Percentiles rank a stretch among this genome's conserved stretches.
Evolutionary conservation across 129 eudicot genomes (phyloP).

Genomic region (Flaveria robusta): DNA sequence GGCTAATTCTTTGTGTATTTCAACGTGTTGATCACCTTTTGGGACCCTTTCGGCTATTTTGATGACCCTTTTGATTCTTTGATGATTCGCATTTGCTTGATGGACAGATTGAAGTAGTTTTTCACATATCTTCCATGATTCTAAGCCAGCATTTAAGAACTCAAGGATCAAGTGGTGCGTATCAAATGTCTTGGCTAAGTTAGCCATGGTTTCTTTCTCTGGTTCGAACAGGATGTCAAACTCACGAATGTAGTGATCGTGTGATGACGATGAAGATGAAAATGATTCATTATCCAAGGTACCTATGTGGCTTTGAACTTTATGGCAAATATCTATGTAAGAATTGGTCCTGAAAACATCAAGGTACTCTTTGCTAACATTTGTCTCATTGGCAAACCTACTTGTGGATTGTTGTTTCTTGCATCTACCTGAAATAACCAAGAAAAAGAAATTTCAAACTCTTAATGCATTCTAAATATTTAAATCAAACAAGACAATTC

Average conservation of each 20-base stretch:
- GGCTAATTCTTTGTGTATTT: conserved; percentile 36
- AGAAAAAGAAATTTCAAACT: background rate
- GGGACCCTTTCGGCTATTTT: conserved; percentile 27
- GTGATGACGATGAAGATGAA: conserved; percentile 23
- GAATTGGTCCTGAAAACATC: conserved; percentile 75
- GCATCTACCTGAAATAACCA: conserved; percentile 33
- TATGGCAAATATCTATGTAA: conserved; percentile 54
- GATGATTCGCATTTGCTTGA: conserved; percentile 49
- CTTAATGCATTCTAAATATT: background rate
- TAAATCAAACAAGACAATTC: background rate
- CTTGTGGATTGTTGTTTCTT: conserved; percentile 28
- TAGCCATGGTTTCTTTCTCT: conserved; percentile 43
- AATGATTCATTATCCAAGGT: conserved; percentile 11
- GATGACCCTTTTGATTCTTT: conserved; percentile 37
- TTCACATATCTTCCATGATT: conserved; percentile 56
- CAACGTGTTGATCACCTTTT: conserved; percentile 17
- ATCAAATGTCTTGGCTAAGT: conserved; percentile 37
- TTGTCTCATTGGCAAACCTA: conserved; percentile 38
- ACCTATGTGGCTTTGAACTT: conserved; percentile 49
- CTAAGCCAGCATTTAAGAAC: conserved; percentile 51
- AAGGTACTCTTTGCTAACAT: conserved; percentile 63
- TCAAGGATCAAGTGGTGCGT: conserved; percentile 44
- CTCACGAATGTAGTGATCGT: conserved; percentile 28
- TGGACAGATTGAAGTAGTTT: conserved; percentile 46
- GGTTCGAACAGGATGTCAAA: conserved; percentile 47